Evolutionary conservation across 192 early-diverging fungal genomes (phyloP).

Genomic region (Backusella australiensis): DNA sequence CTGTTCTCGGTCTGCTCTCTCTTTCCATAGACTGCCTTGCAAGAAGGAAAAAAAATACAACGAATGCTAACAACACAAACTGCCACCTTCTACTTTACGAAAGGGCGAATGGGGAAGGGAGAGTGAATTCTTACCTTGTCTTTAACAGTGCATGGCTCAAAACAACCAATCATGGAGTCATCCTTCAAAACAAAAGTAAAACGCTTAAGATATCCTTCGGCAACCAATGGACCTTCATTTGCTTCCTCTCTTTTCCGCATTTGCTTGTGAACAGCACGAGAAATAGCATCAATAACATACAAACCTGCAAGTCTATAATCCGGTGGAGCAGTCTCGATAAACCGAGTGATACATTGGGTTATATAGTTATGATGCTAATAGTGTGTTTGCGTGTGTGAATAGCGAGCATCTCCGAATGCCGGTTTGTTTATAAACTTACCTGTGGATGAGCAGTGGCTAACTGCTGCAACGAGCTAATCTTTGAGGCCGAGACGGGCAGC

Average conservation of each 20-base stretch:
- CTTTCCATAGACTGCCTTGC: background rate
- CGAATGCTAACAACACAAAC: background rate
- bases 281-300: constrained; percentile 62
- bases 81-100: background rate
- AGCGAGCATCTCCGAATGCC: background rate
- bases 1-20: background rate
- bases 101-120: background rate
- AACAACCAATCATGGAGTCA: constrained; percentile 11
- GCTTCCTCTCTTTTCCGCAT: constrained; percentile 34
- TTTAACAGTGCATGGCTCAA: constrained; percentile 22
- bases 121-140: constrained; percentile 35
- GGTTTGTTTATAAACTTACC: constrained; percentile 18
- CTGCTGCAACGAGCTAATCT: constrained; percentile 26
- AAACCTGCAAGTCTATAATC: constrained; percentile 60
- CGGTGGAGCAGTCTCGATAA: constrained; percentile 47
- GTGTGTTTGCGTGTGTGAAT: background rate
- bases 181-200: constrained; percentile 32
- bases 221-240: constrained; percentile 5
- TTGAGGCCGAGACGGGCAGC: constrained; percentile 33
- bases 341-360: constrained; percentile 47
- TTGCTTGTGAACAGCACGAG: constrained; percentile 40
- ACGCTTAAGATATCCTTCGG: constrained; percentile 26
- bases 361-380: constrained; percentile 54
- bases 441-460: constrained; percentile 29
- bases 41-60: background rate